Percentiles rank a stretch among this genome's conserved stretches.
phyloP scores from a whole-genome alignment of 2,329 filamentous ascomycete species.

The Neonectria hederae region DNA sequence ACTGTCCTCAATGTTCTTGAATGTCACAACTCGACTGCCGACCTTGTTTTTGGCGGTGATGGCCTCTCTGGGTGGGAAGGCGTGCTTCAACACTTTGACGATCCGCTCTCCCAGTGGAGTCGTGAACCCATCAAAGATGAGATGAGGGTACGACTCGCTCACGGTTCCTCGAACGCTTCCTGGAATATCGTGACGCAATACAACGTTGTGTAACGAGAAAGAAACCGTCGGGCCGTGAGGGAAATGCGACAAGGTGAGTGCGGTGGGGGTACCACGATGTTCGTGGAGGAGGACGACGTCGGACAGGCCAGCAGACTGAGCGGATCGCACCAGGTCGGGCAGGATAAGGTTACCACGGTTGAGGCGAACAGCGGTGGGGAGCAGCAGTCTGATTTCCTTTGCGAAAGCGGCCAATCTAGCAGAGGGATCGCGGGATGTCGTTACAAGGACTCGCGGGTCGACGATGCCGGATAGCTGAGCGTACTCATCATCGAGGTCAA shows the following conservation, averaged over 20 bases:
- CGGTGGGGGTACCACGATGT: slow-evolving; percentile 90
- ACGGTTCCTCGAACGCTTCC: slow-evolving; percentile 88
- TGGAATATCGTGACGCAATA: slow-evolving; percentile 91
- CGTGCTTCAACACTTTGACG: slow-evolving; percentile 89
- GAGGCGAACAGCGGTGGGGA: slow-evolving; percentile 86
- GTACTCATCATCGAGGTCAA: slow-evolving; percentile 90
- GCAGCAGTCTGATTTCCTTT: slow-evolving; percentile 86
- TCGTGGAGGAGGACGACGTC: slow-evolving; percentile 92
- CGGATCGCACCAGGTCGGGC: slow-evolving; percentile 83
- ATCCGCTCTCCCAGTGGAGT: slow-evolving; percentile 83
- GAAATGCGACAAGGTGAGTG: slow-evolving; percentile 85
- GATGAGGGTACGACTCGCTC: slow-evolving; percentile 89
- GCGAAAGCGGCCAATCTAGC: slow-evolving; percentile 87
- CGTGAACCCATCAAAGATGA: slow-evolving; percentile 95
- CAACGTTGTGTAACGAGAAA: slow-evolving; percentile 91
- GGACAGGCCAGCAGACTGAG: slow-evolving; percentile 80
- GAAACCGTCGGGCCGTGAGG: slow-evolving; percentile 84
- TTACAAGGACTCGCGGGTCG: slow-evolving; percentile 88
- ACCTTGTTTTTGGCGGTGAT: slow-evolving; percentile 77
- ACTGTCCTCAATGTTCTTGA: slow-evolving; percentile 92
- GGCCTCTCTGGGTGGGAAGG: slow-evolving; percentile 89
- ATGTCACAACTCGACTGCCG: slow-evolving; percentile 89
- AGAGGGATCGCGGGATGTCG: slow-evolving; percentile 88
- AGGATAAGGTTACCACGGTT: slow-evolving; percentile 93
- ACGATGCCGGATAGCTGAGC: slow-evolving; percentile 88